Percentiles rank a stretch among this genome's conserved stretches.
Evolutionary conservation across 2,329 filamentous ascomycete species (phyloP).

Genomic region (Biscogniauxia sp.): DNA sequence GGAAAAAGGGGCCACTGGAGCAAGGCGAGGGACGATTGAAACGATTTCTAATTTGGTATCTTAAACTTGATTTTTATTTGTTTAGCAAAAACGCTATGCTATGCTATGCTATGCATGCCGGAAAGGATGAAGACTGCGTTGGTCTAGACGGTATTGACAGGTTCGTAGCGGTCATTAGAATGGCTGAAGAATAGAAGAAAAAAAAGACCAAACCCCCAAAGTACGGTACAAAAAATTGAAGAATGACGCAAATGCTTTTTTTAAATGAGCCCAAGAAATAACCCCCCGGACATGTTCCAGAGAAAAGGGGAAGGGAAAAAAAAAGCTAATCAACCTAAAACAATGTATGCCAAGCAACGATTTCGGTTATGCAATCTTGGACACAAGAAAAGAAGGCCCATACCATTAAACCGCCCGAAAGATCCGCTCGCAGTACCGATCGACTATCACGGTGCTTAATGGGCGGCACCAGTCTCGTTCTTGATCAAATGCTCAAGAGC

Average conservation of each 20-base stretch:
- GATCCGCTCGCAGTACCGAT: too few species aligned
- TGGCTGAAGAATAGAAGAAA: neutral
- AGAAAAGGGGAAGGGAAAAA: neutral
- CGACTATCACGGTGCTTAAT: neutral
- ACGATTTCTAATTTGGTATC: neutral
- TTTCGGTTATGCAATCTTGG: neutral
- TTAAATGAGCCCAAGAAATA: neutral
- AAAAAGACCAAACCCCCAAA: neutral
- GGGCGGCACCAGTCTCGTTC: neutral
- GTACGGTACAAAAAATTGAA: neutral
- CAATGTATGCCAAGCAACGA: neutral
- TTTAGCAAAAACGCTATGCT: neutral
- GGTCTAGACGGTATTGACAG: neutral
- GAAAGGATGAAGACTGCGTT: neutral
- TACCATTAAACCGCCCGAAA: neutral
- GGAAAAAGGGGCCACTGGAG: neutral
- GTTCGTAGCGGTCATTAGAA: neutral
- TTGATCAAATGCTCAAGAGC: slow-evolving; percentile 39
- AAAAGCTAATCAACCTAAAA: neutral
- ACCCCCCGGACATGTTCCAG: neutral
- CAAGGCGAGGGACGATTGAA: neutral
- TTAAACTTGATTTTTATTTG: neutral
- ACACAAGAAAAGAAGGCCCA: neutral
- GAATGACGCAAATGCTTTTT: neutral
- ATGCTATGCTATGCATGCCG: neutral